Evolutionary conservation across 106 monocot species (phyloP).

Genomic region (Acorus gramineus): DNA sequence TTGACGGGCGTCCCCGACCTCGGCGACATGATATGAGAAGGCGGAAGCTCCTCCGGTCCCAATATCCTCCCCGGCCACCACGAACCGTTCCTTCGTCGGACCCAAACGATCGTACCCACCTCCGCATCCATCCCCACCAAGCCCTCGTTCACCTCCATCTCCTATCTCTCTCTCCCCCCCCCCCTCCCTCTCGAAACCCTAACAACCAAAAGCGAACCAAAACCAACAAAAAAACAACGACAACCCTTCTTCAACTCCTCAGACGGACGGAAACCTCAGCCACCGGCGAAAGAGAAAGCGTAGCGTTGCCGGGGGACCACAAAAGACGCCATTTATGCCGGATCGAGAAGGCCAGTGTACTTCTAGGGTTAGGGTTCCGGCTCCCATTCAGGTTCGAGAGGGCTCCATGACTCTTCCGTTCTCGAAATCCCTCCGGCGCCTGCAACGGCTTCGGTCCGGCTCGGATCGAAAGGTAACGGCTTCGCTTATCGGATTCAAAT

Average conservation of each 20-base stretch:
- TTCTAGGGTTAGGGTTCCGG: too few relatives aligned
- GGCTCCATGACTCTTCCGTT: too few relatives aligned
- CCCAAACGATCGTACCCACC: constrained; percentile 78
- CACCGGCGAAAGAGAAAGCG: constrained; percentile 15
- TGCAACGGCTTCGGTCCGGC: too few relatives aligned
- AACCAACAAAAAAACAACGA: too few relatives aligned
- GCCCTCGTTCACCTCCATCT: constrained; percentile 20
- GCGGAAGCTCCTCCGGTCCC: constrained; percentile 74
- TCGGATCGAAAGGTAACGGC: too few relatives aligned
- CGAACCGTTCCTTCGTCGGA: constrained; percentile 82
- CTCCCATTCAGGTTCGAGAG: too few relatives aligned
- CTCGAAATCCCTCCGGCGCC: too few relatives aligned
- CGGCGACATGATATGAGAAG: constrained; percentile 85
- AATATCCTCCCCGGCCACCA: constrained; percentile 98
- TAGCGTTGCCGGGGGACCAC: too few relatives aligned
- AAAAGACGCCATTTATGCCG: too few relatives aligned
- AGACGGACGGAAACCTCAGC: constrained; percentile 6
- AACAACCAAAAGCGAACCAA: background rate
- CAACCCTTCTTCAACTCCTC: too few relatives aligned
- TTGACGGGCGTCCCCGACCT: constrained; percentile 95
- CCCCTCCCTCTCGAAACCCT: constrained; percentile 1
- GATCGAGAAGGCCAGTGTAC: too few relatives aligned
- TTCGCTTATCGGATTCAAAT: too few relatives aligned
- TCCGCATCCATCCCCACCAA: constrained; percentile 21
- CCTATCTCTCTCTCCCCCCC: constrained; percentile 13